Percentiles rank a stretch among this genome's conserved stretches.
Conservation (phyloP, 257 asterid genomes). For the Nicotiana attenuata region DNA sequence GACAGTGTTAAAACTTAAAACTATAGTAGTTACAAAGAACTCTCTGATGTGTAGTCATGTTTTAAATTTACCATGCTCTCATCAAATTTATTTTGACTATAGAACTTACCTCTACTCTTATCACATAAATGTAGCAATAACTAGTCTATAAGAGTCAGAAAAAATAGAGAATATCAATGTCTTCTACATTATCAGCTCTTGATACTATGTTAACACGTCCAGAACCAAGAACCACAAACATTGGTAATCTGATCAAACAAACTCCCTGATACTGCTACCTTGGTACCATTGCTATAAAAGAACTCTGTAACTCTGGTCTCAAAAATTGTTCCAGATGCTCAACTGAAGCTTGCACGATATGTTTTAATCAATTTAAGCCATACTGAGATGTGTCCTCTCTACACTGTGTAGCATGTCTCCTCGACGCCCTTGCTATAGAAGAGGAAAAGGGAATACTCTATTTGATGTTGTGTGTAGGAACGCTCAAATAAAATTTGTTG, state of each 20-base stretch:
- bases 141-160: not conserved
- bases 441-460: conserved; percentile 23
- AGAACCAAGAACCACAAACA: not conserved
- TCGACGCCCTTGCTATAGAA: not conserved
- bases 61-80: not conserved
- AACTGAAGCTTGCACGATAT: not conserved
- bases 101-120: not conserved
- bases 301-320: not conserved
- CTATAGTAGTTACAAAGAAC: not conserved
- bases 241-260: not conserved
- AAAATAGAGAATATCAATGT: not conserved
- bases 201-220: not conserved
- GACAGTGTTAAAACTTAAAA: not conserved
- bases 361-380: conserved; percentile 1
- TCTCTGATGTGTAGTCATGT: not conserved
- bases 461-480: conserved; percentile 84
- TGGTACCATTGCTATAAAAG: not conserved
- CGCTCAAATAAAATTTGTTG: conserved; percentile 86
- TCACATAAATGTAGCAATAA: not conserved
- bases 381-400: not conserved
- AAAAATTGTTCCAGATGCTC: not conserved
- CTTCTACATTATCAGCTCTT: not conserved
- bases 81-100: too few species aligned
- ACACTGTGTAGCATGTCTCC: not conserved
- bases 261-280: not conserved